phyloP scores from a whole-genome alignment of 805 yeast species.

The Schwanniomyces yamadae region DNA sequence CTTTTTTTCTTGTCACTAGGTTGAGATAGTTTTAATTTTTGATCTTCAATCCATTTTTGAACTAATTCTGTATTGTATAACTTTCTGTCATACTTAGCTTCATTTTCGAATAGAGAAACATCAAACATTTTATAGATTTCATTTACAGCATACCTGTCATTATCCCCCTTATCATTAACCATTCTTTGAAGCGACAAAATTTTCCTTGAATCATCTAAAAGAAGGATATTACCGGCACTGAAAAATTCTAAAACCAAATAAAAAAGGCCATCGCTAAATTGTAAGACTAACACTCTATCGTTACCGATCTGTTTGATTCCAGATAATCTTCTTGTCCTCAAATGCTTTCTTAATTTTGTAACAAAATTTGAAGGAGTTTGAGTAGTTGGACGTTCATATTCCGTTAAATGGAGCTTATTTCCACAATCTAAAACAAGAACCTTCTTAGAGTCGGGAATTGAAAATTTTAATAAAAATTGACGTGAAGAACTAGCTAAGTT shows the following conservation, averaged over 20 bases:
- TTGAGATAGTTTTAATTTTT: slow-evolving; percentile 24
- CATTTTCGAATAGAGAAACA: slow-evolving; percentile 40
- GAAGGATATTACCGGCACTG: slow-evolving; percentile 88
- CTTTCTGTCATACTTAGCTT: slow-evolving; percentile 10
- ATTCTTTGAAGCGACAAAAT: slow-evolving; percentile 75
- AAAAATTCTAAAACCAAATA: slow-evolving; percentile 87
- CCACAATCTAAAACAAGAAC: slow-evolving; percentile 84
- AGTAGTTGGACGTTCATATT: slow-evolving; percentile 76
- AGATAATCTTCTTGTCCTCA: slow-evolving; percentile 76
- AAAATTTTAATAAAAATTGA: slow-evolving; percentile 76
- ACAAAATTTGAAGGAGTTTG: slow-evolving; percentile 85
- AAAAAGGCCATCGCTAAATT: slow-evolving; percentile 78
- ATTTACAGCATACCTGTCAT: slow-evolving; percentile 69
- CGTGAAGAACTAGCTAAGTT: slow-evolving; percentile 70
- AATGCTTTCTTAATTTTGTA: slow-evolving; percentile 79
- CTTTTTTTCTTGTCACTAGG: slow-evolving; percentile 35
- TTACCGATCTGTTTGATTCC: slow-evolving; percentile 69
- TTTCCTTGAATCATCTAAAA: slow-evolving; percentile 65
- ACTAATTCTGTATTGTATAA: slow-evolving; percentile 31
- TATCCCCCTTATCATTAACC: slow-evolving; percentile 70
- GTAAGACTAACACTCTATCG: slow-evolving; percentile 80
- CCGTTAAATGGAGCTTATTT: slow-evolving; percentile 72
- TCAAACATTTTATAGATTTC: slow-evolving; percentile 66
- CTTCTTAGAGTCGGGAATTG: slow-evolving; percentile 78
- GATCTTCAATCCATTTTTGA: slow-evolving; percentile 38